Conservation (phyloP, 352 stramenopile species). For the Phytophthora fragariae region DNA sequence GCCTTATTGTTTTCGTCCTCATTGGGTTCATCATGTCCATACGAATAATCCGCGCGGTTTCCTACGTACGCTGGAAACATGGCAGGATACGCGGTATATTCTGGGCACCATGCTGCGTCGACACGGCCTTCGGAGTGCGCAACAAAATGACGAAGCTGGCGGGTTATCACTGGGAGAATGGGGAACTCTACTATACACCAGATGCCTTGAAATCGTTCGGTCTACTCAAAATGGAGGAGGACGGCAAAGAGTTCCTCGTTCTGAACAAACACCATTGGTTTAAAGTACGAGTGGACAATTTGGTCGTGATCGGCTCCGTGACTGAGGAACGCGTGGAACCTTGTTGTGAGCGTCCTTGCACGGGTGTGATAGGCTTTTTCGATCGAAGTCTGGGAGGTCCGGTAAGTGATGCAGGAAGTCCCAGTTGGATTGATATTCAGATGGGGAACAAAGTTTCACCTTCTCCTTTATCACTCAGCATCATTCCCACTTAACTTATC, state of each 20-base stretch:
- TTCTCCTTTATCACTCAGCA: not conserved
- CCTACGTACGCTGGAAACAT: not conserved
- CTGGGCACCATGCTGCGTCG: not conserved
- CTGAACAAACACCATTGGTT: slow-evolving; percentile 16
- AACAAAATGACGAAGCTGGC: slow-evolving; percentile 20
- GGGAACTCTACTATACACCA: slow-evolving; percentile 17
- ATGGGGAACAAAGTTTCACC: not conserved
- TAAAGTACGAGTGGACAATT: not conserved
- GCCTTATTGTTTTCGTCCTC: not conserved
- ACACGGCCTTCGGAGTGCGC: not conserved
- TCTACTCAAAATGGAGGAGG: slow-evolving; percentile 17
- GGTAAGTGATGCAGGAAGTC: slow-evolving; percentile 1
- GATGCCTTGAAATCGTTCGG: slow-evolving; percentile 22
- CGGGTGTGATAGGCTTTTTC: slow-evolving; percentile 21
- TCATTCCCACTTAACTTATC: not conserved
- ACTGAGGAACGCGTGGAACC: slow-evolving; percentile 6
- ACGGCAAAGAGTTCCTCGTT: slow-evolving; percentile 17
- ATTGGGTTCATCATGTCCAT: slow-evolving; percentile 1
- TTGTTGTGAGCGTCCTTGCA: slow-evolving; percentile 21
- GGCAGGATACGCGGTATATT: not conserved
- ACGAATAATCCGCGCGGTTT: not conserved
- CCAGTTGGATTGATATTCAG: not conserved
- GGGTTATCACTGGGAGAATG: slow-evolving; percentile 12
- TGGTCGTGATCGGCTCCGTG: slow-evolving; percentile 16
- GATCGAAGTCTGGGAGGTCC: slow-evolving; percentile 17